Evolutionary conservation across 202 grass and related monocot genomes (phyloP).

Genomic region (Setaria italica): DNA sequence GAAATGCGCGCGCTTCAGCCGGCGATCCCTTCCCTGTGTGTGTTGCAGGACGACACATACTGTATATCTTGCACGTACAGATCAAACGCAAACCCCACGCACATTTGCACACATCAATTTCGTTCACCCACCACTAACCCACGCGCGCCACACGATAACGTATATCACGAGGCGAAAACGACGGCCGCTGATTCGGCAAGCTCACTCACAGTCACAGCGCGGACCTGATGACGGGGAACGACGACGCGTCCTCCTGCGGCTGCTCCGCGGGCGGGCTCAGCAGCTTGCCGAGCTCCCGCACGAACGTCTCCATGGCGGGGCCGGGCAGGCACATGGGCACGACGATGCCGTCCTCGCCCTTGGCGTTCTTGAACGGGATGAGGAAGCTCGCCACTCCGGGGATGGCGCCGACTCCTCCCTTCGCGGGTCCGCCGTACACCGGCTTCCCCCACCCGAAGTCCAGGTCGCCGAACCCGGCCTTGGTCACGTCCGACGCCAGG

Average conservation of each 20-base stretch:
- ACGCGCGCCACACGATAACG: not conserved
- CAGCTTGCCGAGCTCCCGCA: constrained; percentile 59
- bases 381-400: constrained; percentile 86
- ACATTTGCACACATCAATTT: not conserved
- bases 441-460: constrained; percentile 96
- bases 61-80: not conserved
- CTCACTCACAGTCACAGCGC: constrained; percentile 39
- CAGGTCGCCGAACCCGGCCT: constrained; percentile 75
- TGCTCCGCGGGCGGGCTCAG: constrained; percentile 14
- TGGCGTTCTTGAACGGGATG: constrained; percentile 68
- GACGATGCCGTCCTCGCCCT: constrained; percentile 76
- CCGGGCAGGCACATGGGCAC: constrained; percentile 77
- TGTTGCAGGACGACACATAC: not conserved
- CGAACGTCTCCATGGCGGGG: constrained; percentile 76
- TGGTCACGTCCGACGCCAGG: constrained; percentile 82
- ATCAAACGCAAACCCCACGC: not conserved
- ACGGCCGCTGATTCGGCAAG: not conserved
- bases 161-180: not conserved
- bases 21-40: not conserved
- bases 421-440: constrained; percentile 74
- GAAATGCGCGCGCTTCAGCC: not conserved
- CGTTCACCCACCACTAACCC: constrained; percentile 5
- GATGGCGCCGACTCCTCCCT: constrained; percentile 84
- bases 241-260: not conserved
- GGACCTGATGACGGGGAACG: constrained; percentile 45